Base-by-base conservation (phyloP, 1,284 basidiomycete genomes). In the Ustilago sp. region DNA sequence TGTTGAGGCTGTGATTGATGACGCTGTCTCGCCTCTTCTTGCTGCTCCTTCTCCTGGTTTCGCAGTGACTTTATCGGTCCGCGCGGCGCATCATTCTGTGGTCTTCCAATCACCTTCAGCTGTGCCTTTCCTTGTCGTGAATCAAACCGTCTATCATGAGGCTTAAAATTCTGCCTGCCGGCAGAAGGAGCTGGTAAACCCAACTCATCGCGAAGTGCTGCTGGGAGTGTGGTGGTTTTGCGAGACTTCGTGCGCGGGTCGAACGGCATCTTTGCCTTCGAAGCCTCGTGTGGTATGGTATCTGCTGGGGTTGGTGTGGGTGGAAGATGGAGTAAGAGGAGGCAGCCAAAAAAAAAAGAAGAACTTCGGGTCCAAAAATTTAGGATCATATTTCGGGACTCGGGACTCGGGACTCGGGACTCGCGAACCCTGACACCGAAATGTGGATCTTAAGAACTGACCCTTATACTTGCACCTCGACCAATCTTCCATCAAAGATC, bases 161-260 rank as follows among this genome's bases (percentile, higher is more conserved):
- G 60, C 4, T 63, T 63, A 19, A 70, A 70, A 39, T 59, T 35
- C n/a, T 61, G 71, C 48, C 54, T 65, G 31, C 51, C 43, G 9
- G 58, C 38, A 6, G 52, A 63, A 6, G 58, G 53, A n/a, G 68
- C 58, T n/a, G 74, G 62, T n/a, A 84, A 50, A 1, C 83, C 83
- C 12, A 85, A 76, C 70, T 84, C 83, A 34, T 81, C 79, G 11
- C 80, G 72, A 8, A 85, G 71, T 12, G 80, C 79, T 4, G 77
- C 82, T 2, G 83, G 83, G 0, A 85, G 77, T 12, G 65, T 62
- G 1, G 83, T 84, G 0, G 83, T 85, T 2, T 70, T 66, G 55
- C 73, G 68, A 53, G 63, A 53, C 57, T 76, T 77, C 39, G 67
- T 67, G n/a, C 64, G 62, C 15, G 67, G 68, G 43, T 77, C 68